Conservation (phyloP, 768 basidiomycete species). For the Termitomyces eurrhizus region DNA sequence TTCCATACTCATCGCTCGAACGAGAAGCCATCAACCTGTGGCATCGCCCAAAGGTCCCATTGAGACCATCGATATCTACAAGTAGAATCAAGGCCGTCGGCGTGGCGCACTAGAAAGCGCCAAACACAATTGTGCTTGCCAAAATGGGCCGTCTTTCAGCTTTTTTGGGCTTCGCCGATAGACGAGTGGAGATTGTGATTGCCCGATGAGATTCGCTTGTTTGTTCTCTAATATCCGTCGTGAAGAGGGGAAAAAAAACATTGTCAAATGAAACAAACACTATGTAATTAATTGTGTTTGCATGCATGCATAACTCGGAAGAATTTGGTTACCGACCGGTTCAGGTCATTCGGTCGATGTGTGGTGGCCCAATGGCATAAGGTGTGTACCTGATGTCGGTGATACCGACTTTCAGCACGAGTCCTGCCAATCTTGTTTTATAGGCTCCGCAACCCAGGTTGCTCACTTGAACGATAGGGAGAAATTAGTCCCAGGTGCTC, state of each 20-base stretch:
- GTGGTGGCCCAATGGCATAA: background rate
- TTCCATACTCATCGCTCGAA: background rate
- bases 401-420: background rate
- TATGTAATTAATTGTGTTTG: background rate
- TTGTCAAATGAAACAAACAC: background rate
- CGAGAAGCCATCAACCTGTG: background rate
- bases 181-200: background rate
- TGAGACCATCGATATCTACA: background rate
- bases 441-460: background rate
- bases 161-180: background rate
- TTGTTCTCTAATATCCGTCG: background rate
- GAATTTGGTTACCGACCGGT: background rate
- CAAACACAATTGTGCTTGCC: background rate
- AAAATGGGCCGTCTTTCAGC: background rate
- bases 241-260: background rate
- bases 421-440: background rate
- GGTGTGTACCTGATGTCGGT: background rate
- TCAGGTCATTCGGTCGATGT: background rate
- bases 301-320: background rate
- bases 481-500: background rate
- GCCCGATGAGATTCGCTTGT: background rate
- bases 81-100: background rate
- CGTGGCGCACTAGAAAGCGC: background rate
- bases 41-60: conserved; percentile 1
- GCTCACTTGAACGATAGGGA: background rate